phyloP scores from a whole-genome alignment of 202 grass and related monocot species.

The Digitaria exilis region DNA sequence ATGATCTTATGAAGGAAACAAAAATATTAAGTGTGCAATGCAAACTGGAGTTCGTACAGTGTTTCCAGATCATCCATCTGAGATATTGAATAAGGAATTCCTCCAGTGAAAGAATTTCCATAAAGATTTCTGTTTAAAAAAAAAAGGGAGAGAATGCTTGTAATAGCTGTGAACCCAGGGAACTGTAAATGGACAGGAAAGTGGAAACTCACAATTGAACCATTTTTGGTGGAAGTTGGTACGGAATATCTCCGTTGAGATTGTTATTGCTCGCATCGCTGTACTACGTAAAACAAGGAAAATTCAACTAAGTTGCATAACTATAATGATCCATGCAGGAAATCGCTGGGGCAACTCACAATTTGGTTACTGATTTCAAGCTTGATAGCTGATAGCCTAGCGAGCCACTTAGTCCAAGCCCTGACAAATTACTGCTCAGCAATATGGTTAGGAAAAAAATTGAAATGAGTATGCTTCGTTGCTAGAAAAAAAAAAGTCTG shows the following conservation, averaged over 20 bases:
- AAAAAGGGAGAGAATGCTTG: conserved; percentile 1
- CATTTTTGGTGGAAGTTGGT: conserved; percentile 87
- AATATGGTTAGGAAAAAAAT: conserved; percentile 1
- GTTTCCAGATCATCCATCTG: conserved; percentile 85
- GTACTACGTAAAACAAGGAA: conserved; percentile 73
- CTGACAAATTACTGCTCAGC: conserved; percentile 69
- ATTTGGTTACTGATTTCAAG: conserved; percentile 90
- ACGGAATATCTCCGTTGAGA: conserved; percentile 80
- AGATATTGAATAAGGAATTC: conserved; percentile 83
- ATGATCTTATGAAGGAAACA: not conserved
- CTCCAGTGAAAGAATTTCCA: conserved; percentile 78
- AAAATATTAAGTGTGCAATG: not conserved
- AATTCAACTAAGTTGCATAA: conserved; percentile 76
- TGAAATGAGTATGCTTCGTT: not conserved
- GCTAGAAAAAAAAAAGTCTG: not conserved
- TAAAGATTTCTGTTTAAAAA: conserved; percentile 65
- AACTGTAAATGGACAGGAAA: conserved; percentile 21
- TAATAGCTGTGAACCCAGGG: conserved; percentile 15
- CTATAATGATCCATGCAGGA: conserved; percentile 21
- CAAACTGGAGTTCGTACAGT: conserved; percentile 56
- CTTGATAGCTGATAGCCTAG: conserved; percentile 83
- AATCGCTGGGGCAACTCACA: conserved; percentile 74
- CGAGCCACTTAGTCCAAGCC: conserved; percentile 67
- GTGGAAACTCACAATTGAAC: conserved; percentile 66
- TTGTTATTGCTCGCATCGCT: conserved; percentile 97